Evolutionary conservation across 441 rosid genomes (phyloP).

Genomic region (Jatropha multifida): DNA sequence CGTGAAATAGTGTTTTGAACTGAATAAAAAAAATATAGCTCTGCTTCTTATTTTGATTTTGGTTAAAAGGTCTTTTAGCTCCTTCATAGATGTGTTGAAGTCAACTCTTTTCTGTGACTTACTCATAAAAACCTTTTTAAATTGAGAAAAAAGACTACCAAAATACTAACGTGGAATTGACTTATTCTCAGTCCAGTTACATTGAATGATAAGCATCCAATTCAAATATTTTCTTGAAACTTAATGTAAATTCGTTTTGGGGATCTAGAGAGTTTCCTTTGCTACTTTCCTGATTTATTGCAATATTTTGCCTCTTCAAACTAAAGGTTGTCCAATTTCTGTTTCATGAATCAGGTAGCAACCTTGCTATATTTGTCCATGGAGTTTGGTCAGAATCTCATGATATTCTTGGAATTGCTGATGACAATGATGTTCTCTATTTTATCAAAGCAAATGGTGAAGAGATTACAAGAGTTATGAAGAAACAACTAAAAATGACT

Average conservation of each 20-base stretch:
- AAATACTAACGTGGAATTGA: neutral
- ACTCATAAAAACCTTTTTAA: neutral
- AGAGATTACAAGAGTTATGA: constrained; percentile 65
- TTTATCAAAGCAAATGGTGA: constrained; percentile 86
- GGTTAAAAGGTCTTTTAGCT: neutral
- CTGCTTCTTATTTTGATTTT: neutral
- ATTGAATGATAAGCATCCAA: neutral
- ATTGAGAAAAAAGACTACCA: neutral
- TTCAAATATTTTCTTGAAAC: neutral
- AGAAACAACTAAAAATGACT: constrained; percentile 61
- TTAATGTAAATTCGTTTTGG: neutral
- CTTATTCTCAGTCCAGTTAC: too few relatives aligned
- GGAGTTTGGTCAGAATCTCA: constrained; percentile 92
- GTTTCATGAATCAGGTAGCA: constrained; percentile 48
- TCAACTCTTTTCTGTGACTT: neutral
- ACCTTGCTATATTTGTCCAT: constrained; percentile 49
- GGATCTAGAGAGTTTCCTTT: neutral
- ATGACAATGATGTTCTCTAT: constrained; percentile 63
- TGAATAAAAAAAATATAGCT: neutral
- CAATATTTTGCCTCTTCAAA: constrained; percentile 5
- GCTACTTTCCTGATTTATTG: neutral
- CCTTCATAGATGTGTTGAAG: neutral
- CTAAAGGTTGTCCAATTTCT: constrained; percentile 30
- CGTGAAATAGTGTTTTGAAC: neutral
- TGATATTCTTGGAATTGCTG: constrained; percentile 77